Conservation (phyloP, 2,329 filamentous ascomycete genomes). For the Penicillium sp. region DNA sequence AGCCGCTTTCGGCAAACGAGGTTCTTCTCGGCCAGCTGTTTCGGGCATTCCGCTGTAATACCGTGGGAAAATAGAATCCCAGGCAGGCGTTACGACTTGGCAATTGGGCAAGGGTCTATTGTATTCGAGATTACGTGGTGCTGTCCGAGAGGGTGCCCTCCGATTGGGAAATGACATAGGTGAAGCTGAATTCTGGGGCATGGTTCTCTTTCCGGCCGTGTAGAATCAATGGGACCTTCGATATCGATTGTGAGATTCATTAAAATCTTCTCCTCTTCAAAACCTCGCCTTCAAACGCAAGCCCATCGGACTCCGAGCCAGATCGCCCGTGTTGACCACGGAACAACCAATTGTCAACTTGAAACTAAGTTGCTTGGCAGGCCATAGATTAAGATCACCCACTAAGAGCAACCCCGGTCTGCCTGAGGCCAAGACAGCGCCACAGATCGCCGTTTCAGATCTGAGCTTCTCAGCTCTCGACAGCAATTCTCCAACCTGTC, state of each 20-base stretch:
- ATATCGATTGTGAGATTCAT: not conserved
- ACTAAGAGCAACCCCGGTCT: not conserved
- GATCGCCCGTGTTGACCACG: not conserved
- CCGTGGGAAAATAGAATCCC: not conserved
- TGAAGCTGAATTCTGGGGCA: not conserved
- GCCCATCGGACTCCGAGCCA: not conserved
- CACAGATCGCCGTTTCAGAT: conserved; percentile 15
- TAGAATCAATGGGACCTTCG: not conserved
- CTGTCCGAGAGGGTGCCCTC: not conserved
- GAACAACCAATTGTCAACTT: not conserved
- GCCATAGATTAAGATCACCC: not conserved
- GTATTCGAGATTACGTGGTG: conserved; percentile 1
- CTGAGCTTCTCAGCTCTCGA: not conserved
- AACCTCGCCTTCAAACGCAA: not conserved
- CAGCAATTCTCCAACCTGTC: conserved; percentile 5
- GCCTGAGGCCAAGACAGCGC: conserved; percentile 11
- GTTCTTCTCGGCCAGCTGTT: conserved; percentile 12
- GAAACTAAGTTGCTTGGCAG: not conserved
- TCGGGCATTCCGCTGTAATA: conserved; percentile 10
- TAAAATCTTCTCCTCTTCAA: not conserved
- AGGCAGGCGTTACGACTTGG: not conserved
- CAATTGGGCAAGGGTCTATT: conserved; percentile 10
- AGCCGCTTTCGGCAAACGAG: conserved; percentile 17
- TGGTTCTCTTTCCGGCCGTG: conserved; percentile 17
- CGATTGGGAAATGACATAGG: conserved; percentile 11